Evolutionary conservation across 345 rosid species (phyloP), one percentile per base, ranked within the genome.

Genomic region (Murraya koenigii): DNA sequence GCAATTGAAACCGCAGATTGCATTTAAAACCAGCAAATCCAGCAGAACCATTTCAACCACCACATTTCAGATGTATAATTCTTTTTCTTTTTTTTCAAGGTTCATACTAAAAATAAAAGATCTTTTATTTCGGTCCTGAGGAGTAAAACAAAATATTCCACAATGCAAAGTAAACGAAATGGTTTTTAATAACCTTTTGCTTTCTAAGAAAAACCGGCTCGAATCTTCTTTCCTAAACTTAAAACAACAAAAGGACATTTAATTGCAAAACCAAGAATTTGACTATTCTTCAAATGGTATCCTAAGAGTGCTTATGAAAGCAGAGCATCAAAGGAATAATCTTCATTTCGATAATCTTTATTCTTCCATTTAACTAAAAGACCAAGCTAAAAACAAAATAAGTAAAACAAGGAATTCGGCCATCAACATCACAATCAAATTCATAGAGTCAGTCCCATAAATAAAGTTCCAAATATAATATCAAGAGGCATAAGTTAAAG

Each of bases 31-130:
- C 67, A 68, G 20, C 25, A 28, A 66, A 76, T 1, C 58, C 55
- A 76, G 36, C n/a, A 36, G 35, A 68, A 55, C 30, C 41, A 67
- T 39, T 56, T 58, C 56, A 56, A 76, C 79, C 59, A 26, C 39
- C 72, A 26, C 0, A 8, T n/a, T 41, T 61, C 23, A 3, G 28
- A 44, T 25, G 30, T n/a, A 63, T 39, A 17, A 17, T 25, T 33
- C 7, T 14, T 63, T 3, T 15, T 33, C 7, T 22, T 2, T 14
- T 64, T 9, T 17, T 19, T 32, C 61, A 30, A 20, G 1, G 52
- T 52, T 52, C 23, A 35, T 25, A 22, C 7, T 56, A 35, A 72
- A 59, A 56, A 22, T 39, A 9, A 72, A 60, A 56, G 62, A 22
- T 8, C 44, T 20, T 2, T 54, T 38, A 23, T 11, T 60, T 55